These are phyloP conservation scores for Aspergillus versicolor DNA, from an alignment of 2,329 filamentous ascomycete genomes.

Conservation along the genomic window DNA sequence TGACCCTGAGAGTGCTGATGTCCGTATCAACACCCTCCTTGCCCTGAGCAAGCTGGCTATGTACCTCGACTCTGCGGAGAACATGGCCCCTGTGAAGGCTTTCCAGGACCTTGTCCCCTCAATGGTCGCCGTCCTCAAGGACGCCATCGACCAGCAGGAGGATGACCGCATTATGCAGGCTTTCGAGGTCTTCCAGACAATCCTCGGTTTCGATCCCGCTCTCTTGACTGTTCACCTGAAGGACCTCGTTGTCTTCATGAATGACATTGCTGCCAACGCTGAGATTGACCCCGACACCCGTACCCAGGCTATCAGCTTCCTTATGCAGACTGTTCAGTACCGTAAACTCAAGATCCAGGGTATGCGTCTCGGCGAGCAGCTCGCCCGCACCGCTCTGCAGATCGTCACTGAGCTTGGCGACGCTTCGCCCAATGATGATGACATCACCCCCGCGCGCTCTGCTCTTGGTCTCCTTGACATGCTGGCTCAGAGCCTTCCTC, in stretches of 20 bases:
- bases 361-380: slow-evolving; percentile 79
- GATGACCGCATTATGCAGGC: slow-evolving; percentile 86
- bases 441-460: slow-evolving; percentile 79
- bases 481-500: slow-evolving; percentile 82
- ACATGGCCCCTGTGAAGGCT: slow-evolving; percentile 67
- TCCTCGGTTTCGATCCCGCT: slow-evolving; percentile 84
- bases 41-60: slow-evolving; percentile 85
- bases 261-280: slow-evolving; percentile 75
- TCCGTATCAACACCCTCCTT: slow-evolving; percentile 91
- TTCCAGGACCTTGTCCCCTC: slow-evolving; percentile 79
- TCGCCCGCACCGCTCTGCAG: slow-evolving; percentile 83
- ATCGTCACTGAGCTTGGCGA: slow-evolving; percentile 87
- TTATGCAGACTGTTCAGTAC: slow-evolving; percentile 89
- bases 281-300: slow-evolving; percentile 80
- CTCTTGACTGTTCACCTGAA: slow-evolving; percentile 83
- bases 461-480: slow-evolving; percentile 87
- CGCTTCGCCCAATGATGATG: slow-evolving; percentile 68
- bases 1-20: slow-evolving; percentile 86
- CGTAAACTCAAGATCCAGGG: slow-evolving; percentile 94
- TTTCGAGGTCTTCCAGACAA: slow-evolving; percentile 96
- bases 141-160: slow-evolving; percentile 73
- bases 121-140: slow-evolving; percentile 88
- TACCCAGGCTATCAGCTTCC: slow-evolving; percentile 86
- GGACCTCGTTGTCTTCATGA: slow-evolving; percentile 91
- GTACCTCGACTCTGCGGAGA: slow-evolving; percentile 84